phyloP scores from a whole-genome alignment of 208 protist species.

The Crithidia sp. region DNA sequence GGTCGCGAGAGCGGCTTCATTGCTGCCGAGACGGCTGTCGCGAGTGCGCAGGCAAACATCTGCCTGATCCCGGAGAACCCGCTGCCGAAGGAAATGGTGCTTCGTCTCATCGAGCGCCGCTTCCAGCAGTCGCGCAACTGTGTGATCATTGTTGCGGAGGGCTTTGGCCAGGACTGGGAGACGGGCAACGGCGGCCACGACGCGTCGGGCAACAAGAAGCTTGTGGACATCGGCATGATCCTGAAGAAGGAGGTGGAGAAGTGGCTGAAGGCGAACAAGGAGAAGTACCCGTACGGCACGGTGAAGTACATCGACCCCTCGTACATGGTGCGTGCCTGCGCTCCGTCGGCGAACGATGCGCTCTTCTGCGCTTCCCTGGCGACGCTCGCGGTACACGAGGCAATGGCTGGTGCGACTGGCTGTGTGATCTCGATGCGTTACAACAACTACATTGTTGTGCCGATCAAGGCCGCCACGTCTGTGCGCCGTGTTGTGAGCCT shows the following conservation, averaged over 20 bases:
- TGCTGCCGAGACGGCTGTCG: constrained; percentile 91
- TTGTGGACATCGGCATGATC: constrained; percentile 91
- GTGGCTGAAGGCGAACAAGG: constrained; percentile 77
- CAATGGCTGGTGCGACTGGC: constrained; percentile 87
- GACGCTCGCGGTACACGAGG: constrained; percentile 91
- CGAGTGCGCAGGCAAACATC: constrained; percentile 91
- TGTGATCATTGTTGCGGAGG: constrained; percentile 96
- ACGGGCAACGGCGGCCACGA: constrained; percentile 71
- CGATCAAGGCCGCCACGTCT: constrained; percentile 87
- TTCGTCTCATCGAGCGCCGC: constrained; percentile 84
- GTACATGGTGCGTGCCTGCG: constrained; percentile 95
- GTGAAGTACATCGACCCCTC: constrained; percentile 97
- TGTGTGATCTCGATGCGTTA: constrained; percentile 90
- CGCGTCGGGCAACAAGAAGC: constrained; percentile 93
- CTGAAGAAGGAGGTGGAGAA: constrained; percentile 87
- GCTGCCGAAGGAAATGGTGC: constrained; percentile 81
- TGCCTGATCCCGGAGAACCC: constrained; percentile 92
- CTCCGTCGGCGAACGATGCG: constrained; percentile 89
- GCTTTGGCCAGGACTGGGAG: constrained; percentile 91
- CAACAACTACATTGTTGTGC: constrained; percentile 92
- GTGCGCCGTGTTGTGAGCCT: constrained; percentile 85
- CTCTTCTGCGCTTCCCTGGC: constrained; percentile 86
- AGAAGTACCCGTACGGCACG: constrained; percentile 67
- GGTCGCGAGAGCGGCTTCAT: constrained; percentile 95
- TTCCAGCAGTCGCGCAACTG: constrained; percentile 80